Conservation (phyloP, 176 grass and related monocot species). For the Ensete ventricosum region DNA sequence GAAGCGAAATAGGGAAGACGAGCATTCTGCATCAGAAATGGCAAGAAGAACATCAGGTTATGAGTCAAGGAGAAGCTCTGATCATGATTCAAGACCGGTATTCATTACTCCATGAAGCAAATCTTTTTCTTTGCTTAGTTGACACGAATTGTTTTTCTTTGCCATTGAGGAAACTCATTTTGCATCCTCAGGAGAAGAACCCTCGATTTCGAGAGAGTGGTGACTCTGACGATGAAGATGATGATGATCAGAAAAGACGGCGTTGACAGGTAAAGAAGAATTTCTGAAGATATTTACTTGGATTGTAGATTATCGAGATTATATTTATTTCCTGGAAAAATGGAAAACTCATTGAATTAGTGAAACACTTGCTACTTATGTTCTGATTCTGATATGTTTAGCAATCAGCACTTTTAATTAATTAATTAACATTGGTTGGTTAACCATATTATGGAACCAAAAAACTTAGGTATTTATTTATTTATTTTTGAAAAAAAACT, state of each 20-base stretch:
- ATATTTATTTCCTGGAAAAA: too few relatives aligned
- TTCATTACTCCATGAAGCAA: background rate
- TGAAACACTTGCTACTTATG: too few relatives aligned
- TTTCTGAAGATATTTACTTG: too few relatives aligned
- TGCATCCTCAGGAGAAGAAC: constrained; percentile 58
- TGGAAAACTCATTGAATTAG: too few relatives aligned
- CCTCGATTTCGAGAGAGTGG: constrained; percentile 81
- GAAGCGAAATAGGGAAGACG: constrained; percentile 57
- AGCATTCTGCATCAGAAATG: constrained; percentile 18
- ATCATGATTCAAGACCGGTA: constrained; percentile 39
- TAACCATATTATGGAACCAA: too few relatives aligned
- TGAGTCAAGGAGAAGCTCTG: constrained; percentile 45
- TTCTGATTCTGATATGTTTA: too few relatives aligned
- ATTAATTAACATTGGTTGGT: too few relatives aligned
- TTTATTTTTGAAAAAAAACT: too few relatives aligned
- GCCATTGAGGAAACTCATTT: background rate
- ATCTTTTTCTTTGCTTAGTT: background rate
- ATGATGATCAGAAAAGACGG: constrained; percentile 61
- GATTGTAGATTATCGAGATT: too few relatives aligned
- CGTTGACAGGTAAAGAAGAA: constrained; percentile 13
- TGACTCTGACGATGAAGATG: constrained; percentile 79
- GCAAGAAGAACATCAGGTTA: constrained; percentile 45
- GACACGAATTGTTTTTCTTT: background rate
- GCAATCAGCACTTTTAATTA: too few relatives aligned
- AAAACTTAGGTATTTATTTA: too few relatives aligned